Conservation (phyloP, 2,329 filamentous ascomycete genomes). For the Fusarium redolens region DNA sequence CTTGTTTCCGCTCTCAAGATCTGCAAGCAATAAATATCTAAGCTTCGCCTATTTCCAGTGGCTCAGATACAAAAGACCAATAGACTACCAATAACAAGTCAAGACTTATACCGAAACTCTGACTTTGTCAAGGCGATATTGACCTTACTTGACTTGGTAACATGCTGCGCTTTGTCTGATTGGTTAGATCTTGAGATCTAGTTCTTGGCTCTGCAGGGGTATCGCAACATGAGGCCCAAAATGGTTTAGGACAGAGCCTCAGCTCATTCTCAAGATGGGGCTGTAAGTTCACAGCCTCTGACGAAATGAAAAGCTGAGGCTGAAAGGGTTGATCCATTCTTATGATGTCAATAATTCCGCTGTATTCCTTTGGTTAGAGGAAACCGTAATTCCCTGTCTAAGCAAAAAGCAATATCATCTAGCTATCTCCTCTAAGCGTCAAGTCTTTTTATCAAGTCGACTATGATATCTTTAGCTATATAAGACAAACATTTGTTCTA, state of each 20-base stretch:
- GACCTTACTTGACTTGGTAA: conserved; percentile 4
- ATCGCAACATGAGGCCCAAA: conserved; percentile 16
- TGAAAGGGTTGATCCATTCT: background rate
- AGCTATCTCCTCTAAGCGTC: background rate
- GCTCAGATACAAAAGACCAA: background rate
- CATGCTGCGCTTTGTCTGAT: conserved; percentile 4
- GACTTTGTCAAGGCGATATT: background rate
- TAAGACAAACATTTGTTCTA: background rate
- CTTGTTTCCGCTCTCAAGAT: background rate
- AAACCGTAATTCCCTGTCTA: rapidly evolving
- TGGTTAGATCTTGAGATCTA: background rate
- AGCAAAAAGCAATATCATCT: background rate
- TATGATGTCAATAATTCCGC: background rate
- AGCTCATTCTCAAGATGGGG: background rate
- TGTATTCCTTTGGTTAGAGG: background rate
- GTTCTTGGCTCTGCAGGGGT: background rate
- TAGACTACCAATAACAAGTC: background rate
- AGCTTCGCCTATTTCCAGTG: background rate
- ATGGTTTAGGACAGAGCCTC: conserved; percentile 1
- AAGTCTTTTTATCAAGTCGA: rapidly evolving
- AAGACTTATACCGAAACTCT: background rate
- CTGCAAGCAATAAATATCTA: background rate
- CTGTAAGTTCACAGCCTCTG: background rate
- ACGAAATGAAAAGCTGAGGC: background rate
- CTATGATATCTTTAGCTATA: too few species aligned